These are phyloP conservation scores for Trichosporon ovoides DNA, from an alignment of 1,284 basidiomycete genomes.

Conservation along the genomic window DNA sequence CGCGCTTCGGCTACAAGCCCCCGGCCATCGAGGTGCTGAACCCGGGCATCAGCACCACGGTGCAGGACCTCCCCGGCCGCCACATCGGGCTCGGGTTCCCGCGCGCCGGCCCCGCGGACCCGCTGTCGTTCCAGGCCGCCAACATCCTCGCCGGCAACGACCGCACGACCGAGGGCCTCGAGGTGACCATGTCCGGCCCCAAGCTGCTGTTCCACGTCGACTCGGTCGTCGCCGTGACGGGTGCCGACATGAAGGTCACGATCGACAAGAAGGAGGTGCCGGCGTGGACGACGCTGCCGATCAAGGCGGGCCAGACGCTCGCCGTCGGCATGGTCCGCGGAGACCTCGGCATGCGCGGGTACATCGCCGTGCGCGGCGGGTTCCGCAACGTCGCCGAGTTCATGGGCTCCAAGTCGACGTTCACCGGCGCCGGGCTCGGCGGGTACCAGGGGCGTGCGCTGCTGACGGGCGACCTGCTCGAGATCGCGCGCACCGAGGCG, in stretches of 20 bases:
- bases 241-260: conserved; percentile 52
- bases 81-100: conserved; percentile 60
- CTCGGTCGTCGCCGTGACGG: conserved; percentile 58
- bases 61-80: conserved; percentile 64
- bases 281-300: conserved; percentile 55
- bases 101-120: conserved; percentile 63
- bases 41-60: conserved; percentile 58
- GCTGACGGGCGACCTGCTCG: conserved; percentile 47
- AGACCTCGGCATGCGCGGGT: conserved; percentile 56
- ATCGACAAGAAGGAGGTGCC: conserved; percentile 50
- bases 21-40: conserved; percentile 57
- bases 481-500: conserved; percentile 3
- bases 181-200: conserved; percentile 50
- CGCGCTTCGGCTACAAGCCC: conserved; percentile 39
- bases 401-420: conserved; percentile 53
- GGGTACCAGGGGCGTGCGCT: conserved; percentile 54
- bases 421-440: conserved; percentile 31
- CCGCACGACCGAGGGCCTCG: conserved; percentile 56
- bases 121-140: conserved; percentile 57
- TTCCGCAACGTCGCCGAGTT: conserved; percentile 57
- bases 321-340: conserved; percentile 43
- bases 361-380: conserved; percentile 59
- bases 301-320: conserved; percentile 54
- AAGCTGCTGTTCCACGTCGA: conserved; percentile 54
- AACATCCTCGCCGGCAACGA: conserved; percentile 62